Evolutionary conservation across 139 green algal genomes (phyloP), one percentile per base, ranked within the genome.

Genomic region (Astrephomene gubernaculifera): DNA sequence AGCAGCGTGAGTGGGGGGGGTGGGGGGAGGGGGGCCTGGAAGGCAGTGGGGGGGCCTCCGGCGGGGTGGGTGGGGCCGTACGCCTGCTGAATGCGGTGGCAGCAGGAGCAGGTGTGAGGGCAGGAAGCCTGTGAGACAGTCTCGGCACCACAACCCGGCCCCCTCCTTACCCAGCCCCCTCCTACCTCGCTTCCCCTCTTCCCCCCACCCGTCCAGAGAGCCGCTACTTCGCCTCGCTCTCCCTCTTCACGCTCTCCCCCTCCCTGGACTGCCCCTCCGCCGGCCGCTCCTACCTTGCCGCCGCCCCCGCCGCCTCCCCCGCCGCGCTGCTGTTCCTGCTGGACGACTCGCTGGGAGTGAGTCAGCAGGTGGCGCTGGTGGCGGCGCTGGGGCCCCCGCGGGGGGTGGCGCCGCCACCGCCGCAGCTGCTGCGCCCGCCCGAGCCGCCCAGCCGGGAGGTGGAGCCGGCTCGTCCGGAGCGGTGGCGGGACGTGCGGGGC

Each of bases 191-290:
- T 89, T 52, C 65, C 68, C 45, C 33, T 33, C 29, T 72, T 49
- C 41, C 36, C 21, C 38, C 17, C 36, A 8, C 43, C 70, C 27
- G 49, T 45, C 38, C 79, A 86, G 79, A 53, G 19, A 68, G 63
- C 12, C 70, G 33, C 22, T 76, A 86, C 81, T 85, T 90, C 29
- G 21, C 68, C 22, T 82, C 54, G 24, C 68, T 90, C 22, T 36
- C 69, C 8, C 81, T 90, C 17, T 88, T 72, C 44, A 86, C 22
- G 43, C 53, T 89, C 36, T 60, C 61, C 8, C 60, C 76, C 7
- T 7, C 39, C 17, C 33, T 64, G 22, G 60, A 39, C 17, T 83
- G 57, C 76, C 2, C 31, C 76, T 49, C 44, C 39, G 38, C 57
- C 41, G 76, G 76, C 38, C 60, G 63, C n/a, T 83, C 76, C 29